Evolutionary conservation across 441 rosid genomes (phyloP), one percentile per base, ranked within the genome.

Genomic region (Adansonia grandidieri): DNA sequence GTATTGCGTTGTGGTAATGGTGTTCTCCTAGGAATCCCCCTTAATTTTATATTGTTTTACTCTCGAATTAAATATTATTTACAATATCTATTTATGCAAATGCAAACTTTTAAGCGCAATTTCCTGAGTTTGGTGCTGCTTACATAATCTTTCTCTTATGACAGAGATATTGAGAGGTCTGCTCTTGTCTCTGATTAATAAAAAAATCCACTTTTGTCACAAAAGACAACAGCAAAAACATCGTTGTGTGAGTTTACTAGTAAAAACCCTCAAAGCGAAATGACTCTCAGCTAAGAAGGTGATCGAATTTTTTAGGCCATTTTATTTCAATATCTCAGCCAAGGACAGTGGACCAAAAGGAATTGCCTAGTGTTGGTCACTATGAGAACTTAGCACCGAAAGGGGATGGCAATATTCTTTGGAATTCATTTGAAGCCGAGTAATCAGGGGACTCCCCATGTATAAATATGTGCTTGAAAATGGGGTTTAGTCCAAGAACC

Each of bases 221-320:
- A n/a, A 51, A 40, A 19, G 51, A 67, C 56, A 73, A 53, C 44
- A 44, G 4, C 13, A 14, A 20, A 71, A 14, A 51, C 47, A 47
- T 57, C 22, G 17, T 11, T 54, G 15, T 45, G 44, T 67, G 13
- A 7, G 51, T 56, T 44, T 48, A 57, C 32, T 65, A 50, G 22
- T 28, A 20, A 11, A 78, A 64, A 24, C 57, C 61, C 17, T 66
- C 45, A 74, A 54, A 32, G 74, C 66, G 40, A 6, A 60, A 80
- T 63, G 83, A 80, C 20, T 51, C 32, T 77, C 17, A 37, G 40
- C 9, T 37, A 53, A 47, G 48, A 76, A 66, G 83, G 28, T 73
- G 40, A 73, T 47, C 47, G 20, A 66, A 57, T 24, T 48, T 81
- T 74, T 65, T 73, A 72, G 73, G 75, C 70, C 77, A 76, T 76